phyloP scores from a whole-genome alignment of 2,329 filamentous ascomycete genomes.

The Neodidymelliopsis sp. region DNA sequence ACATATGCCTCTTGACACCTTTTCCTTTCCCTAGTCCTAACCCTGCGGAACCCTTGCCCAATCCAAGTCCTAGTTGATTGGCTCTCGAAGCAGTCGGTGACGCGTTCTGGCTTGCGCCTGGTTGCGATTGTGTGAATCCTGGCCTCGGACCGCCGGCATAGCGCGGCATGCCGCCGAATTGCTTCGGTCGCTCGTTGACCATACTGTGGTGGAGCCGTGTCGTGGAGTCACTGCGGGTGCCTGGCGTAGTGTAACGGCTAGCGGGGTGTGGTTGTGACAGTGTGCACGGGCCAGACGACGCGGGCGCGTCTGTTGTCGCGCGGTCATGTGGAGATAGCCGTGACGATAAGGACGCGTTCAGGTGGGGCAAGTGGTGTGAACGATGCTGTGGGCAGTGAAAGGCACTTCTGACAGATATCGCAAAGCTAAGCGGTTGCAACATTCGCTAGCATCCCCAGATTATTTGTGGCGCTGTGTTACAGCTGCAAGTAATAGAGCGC shows the following conservation, averaged over 20 bases:
- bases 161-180: slow-evolving; percentile 18
- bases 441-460: neutral
- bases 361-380: neutral
- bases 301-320: slow-evolving; percentile 22
- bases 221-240: slow-evolving; percentile 3
- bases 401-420: neutral
- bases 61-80: slow-evolving; percentile 24
- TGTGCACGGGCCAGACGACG: neutral
- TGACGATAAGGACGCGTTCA: slow-evolving; percentile 3
- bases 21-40: slow-evolving; percentile 31
- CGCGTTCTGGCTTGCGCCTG: neutral
- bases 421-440: neutral
- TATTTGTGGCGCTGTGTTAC: slow-evolving; percentile 1
- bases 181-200: slow-evolving; percentile 9
- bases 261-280: neutral
- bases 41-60: slow-evolving; percentile 26
- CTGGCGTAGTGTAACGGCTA: neutral
- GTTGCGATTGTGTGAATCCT: neutral
- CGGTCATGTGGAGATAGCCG: slow-evolving; percentile 23
- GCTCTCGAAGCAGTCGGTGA: slow-evolving; percentile 16
- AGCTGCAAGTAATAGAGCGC: neutral
- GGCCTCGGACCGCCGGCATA: slow-evolving; percentile 12
- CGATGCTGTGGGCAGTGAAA: neutral
- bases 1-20: slow-evolving; percentile 37
- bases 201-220: slow-evolving; percentile 10